phyloP scores from a whole-genome alignment of 352 stramenopile genomes.

The Globisporangium barbulae region DNA sequence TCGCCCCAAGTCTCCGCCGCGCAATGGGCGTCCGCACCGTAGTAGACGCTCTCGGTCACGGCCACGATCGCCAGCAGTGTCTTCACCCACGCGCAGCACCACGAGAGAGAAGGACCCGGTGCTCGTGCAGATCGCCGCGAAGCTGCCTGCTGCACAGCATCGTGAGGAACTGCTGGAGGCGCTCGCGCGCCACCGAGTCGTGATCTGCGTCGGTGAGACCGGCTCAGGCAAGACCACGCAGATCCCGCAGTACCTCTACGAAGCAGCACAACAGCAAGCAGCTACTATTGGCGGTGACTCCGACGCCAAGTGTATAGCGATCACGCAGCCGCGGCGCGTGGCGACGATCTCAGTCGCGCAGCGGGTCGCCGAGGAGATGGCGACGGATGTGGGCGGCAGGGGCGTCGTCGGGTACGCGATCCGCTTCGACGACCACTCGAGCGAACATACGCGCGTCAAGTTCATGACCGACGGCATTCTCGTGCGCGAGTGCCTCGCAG shows the following conservation, averaged over 20 bases:
- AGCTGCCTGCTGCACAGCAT: slow-evolving; percentile 39
- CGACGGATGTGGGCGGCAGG: slow-evolving; percentile 33
- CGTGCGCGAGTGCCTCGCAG: slow-evolving; percentile 73
- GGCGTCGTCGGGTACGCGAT: slow-evolving; percentile 94
- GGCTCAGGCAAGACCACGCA: slow-evolving; percentile 96
- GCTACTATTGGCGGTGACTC: slow-evolving; percentile 7
- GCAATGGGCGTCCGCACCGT: neutral
- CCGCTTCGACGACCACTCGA: slow-evolving; percentile 95
- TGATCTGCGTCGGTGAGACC: slow-evolving; percentile 92
- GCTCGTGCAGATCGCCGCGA: slow-evolving; percentile 3
- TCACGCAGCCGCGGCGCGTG: slow-evolving; percentile 94
- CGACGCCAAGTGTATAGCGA: slow-evolving; percentile 46
- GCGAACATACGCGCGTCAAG: slow-evolving; percentile 65
- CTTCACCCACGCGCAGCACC: neutral
- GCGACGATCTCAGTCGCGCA: slow-evolving; percentile 97
- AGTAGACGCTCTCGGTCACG: slow-evolving; percentile 4
- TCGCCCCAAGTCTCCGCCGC: neutral
- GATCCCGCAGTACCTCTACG: slow-evolving; percentile 67
- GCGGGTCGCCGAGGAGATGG: slow-evolving; percentile 97
- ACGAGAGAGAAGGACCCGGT: slow-evolving; percentile 9
- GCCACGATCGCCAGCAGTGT: neutral
- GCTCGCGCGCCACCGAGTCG: slow-evolving; percentile 47
- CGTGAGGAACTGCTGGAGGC: slow-evolving; percentile 54
- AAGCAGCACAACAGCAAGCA: slow-evolving; percentile 23
- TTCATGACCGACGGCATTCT: slow-evolving; percentile 83